A percentile compares a stretch with the other conserved stretches of the same genome.
These are phyloP conservation scores for Fusarium sp. DNA, from an alignment of 2,329 filamentous ascomycete species.

Conservation along the genomic window DNA sequence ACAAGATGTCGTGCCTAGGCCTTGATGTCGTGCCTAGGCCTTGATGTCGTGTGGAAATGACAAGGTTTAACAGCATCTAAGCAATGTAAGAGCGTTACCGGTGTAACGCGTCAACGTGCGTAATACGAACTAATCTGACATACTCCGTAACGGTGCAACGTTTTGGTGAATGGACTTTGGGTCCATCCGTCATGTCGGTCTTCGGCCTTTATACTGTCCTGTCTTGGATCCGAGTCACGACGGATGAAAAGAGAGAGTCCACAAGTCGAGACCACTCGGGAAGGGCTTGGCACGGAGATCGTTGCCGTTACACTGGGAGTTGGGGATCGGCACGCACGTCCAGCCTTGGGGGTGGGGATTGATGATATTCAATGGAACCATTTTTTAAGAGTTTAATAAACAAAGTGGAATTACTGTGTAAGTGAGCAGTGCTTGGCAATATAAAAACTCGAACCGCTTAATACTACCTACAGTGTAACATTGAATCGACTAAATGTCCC, in stretches of 20 bases:
- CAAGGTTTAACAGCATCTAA: slow-evolving; percentile 4
- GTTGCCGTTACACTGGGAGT: not conserved
- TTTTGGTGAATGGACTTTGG: too few species aligned
- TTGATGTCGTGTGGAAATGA: not conserved
- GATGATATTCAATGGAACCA: too few species aligned
- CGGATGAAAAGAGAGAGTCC: not conserved
- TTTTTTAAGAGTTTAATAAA: too few species aligned
- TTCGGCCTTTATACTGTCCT: not conserved
- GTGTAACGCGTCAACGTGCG: slow-evolving; percentile 7
- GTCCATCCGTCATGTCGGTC: slow-evolving; percentile 6
- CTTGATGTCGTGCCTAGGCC: not conserved
- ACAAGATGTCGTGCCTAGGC: slow-evolving; percentile 8
- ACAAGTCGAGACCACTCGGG: slow-evolving; percentile 20
- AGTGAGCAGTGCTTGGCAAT: not conserved
- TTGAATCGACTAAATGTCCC: too few species aligned
- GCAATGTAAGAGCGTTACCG: slow-evolving; percentile 13
- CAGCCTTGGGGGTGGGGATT: not conserved
- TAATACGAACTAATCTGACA: not conserved
- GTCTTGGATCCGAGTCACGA: slow-evolving; percentile 13
- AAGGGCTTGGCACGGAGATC: slow-evolving; percentile 22
- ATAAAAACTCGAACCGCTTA: not conserved
- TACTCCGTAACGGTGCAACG: too few species aligned
- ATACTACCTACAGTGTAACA: too few species aligned
- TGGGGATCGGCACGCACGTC: too few species aligned
- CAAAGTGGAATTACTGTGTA: too few species aligned